Evolutionary conservation across 345 rosid genomes (phyloP), one percentile per base, ranked within the genome.

Genomic region (Bruguiera sexangula): DNA sequence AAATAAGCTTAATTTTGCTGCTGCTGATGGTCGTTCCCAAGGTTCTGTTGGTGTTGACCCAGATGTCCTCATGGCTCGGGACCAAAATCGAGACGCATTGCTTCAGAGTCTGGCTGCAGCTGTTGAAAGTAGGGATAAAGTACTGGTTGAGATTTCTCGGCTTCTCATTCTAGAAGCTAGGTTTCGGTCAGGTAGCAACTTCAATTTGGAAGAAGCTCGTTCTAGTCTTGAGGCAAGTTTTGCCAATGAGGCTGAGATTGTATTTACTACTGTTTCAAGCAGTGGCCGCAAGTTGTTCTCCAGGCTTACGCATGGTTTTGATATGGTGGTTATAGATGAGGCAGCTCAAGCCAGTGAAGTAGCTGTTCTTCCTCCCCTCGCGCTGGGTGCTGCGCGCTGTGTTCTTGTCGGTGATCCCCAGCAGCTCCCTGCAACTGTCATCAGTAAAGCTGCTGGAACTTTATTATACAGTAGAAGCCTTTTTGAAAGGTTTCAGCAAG

Each of bases 331-430:
- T 75, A 95, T 95, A 48, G 99, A 95, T 26, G 99, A 95, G 81
- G 99, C 99, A 64, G 99, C 99, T 60, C 99, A 95, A 80, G 99
- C 99, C 68, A 92, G 98, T 66, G 99, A 95, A 81, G 96, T 87
- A 36, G 99, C 81, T 58, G 88, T 90, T 79, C 96, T 95, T 77
- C 99, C 99, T 71, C 98, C 99, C 48, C 92, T 95, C 60, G 79
- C 98, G 54, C 98, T 95, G 51, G 99, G 97, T 57, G 99, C 99
- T 46, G 89, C 98, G 32, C 82, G 99, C 10, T 95, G 99, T 76
- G 99, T 95, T 76, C 97, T 95, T 79, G 99, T 95, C 19, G 99
- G 99, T 60, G 99, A 95, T 85, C 99, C 99, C 57, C 99, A 95
- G 85, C 99, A 95, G 84, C 99, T 95, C 80, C 99, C 99, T 72